Base-by-base conservation (phyloP, 2,329 filamentous ascomycete species). In the Pseudogymnoascus sp. region DNA sequence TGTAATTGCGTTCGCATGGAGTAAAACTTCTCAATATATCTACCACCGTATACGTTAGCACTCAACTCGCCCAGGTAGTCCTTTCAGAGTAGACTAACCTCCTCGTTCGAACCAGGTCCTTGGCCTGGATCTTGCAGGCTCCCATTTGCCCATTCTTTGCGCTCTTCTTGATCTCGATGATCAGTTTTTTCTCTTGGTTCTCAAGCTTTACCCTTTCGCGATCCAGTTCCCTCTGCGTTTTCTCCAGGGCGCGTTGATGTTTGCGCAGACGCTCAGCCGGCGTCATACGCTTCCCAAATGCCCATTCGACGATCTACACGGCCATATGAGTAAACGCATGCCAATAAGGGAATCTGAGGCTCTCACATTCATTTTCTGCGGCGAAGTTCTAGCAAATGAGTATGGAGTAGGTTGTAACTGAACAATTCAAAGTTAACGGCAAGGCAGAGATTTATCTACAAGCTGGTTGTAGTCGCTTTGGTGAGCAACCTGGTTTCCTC, bases 221-320 rank as follows among this genome's bases (percentile, higher is more conserved):
- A 73, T 99, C 95, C 61, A 99, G 85, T 76, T 99, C 95, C 70
- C 95, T 88, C 73, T 98, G 95, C 10, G 95, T 96, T 81, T 97
- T 96, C 78, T 99, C 95, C 67, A 99, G 87, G 69, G 95, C 92
- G 71, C 95, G 87, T 79, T 98, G 95, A 77, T 99, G 96, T 82
- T 93, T 93, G 76, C 90, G 88, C 75, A 93, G 82, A 75, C 90
- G 89, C 83, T 95, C 90, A 24, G 92, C 91, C 3, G 95, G 93
- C 82, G 95, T 99, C 85, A 98, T 96, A 78, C 95, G 95, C 85
- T 97, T 98, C 69, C 95, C 95, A 74, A 99, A 99, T 40, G 93
- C 93, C 93, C 95, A 99, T 85, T 99, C 95, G 66, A 99, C 85
- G 74, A 98, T 91, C 91, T 97, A 31, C 46, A 31, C 24, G 26